phyloP scores from a whole-genome alignment of 1,139 yeast species.

The Hanseniaspora gamundiae region DNA sequence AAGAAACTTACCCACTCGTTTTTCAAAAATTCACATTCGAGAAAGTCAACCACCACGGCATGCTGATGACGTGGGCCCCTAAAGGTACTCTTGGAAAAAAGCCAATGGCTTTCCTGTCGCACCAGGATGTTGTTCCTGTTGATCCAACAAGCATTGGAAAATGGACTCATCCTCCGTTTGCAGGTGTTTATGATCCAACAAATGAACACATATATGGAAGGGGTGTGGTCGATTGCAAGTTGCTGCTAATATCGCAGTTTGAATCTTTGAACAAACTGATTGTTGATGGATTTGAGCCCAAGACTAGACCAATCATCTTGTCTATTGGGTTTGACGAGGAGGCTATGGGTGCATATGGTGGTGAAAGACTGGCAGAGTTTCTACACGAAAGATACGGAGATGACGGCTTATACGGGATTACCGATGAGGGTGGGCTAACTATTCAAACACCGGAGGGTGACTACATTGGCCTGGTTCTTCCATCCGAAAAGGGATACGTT shows the following conservation, averaged over 20 bases:
- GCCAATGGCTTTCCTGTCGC: slow-evolving; percentile 53
- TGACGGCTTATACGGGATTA: slow-evolving; percentile 36
- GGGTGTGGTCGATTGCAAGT: slow-evolving; percentile 47
- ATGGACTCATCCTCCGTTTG: slow-evolving; percentile 57
- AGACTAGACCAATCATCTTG: slow-evolving; percentile 34
- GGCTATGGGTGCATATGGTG: slow-evolving; percentile 40
- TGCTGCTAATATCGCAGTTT: slow-evolving; percentile 36
- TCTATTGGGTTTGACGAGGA: slow-evolving; percentile 59
- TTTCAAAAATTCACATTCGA: slow-evolving; percentile 37
- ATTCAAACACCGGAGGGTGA: slow-evolving; percentile 24
- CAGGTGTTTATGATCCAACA: slow-evolving; percentile 46
- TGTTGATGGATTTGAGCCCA: slow-evolving; percentile 29
- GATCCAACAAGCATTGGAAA: slow-evolving; percentile 35
- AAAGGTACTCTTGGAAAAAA: slow-evolving; percentile 21
- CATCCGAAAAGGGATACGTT: slow-evolving; percentile 45
- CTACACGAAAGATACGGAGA: slow-evolving; percentile 35
- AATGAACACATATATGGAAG: slow-evolving; percentile 36
- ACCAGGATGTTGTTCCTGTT: slow-evolving; percentile 68
- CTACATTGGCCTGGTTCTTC: slow-evolving; percentile 36
- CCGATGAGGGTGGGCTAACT: slow-evolving; percentile 41
- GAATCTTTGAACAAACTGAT: slow-evolving; percentile 29
- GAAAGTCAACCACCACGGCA: slow-evolving; percentile 51
- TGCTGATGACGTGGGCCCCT: slow-evolving; percentile 44
- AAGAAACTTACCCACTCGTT: slow-evolving; percentile 48
- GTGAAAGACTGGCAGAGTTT: slow-evolving; percentile 28